These are phyloP conservation scores for Coniophora puteana DNA, from an alignment of 1,284 basidiomycete species.

Conservation along the genomic window DNA sequence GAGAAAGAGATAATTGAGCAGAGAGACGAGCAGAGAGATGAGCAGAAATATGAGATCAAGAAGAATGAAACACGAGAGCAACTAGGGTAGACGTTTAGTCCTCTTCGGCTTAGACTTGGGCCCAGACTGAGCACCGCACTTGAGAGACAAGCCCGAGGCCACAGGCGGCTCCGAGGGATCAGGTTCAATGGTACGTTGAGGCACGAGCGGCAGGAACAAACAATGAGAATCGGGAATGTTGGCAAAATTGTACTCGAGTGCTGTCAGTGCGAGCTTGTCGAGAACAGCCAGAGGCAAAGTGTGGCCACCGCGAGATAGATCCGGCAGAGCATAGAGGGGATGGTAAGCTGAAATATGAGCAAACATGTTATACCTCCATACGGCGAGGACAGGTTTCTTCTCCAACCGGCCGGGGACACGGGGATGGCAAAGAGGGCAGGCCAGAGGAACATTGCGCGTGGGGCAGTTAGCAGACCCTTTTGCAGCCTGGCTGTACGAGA, in stretches of 20 bases:
- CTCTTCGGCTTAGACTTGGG: no score
- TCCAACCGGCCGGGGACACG: neutral
- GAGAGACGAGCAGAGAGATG: no score
- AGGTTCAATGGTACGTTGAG: no score
- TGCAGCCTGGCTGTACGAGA: neutral
- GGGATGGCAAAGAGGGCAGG: neutral
- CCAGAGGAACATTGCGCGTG: neutral
- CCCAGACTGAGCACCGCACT: no score
- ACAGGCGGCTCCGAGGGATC: no score
- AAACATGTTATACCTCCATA: neutral
- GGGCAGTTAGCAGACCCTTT: neutral
- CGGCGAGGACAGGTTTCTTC: neutral
- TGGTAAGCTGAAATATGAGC: neutral
- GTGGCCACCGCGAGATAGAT: neutral
- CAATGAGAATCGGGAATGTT: neutral
- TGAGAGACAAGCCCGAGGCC: no score
- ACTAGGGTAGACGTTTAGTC: no score
- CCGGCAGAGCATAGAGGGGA: neutral
- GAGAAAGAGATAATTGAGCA: no score
- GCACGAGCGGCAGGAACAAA: no score
- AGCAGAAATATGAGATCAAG: no score
- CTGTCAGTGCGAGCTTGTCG: neutral
- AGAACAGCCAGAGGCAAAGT: neutral
- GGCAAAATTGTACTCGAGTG: neutral
- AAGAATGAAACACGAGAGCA: no score